phyloP scores from a whole-genome alignment of 139 green algal genomes.

The Pedinophyceae sp. region DNA sequence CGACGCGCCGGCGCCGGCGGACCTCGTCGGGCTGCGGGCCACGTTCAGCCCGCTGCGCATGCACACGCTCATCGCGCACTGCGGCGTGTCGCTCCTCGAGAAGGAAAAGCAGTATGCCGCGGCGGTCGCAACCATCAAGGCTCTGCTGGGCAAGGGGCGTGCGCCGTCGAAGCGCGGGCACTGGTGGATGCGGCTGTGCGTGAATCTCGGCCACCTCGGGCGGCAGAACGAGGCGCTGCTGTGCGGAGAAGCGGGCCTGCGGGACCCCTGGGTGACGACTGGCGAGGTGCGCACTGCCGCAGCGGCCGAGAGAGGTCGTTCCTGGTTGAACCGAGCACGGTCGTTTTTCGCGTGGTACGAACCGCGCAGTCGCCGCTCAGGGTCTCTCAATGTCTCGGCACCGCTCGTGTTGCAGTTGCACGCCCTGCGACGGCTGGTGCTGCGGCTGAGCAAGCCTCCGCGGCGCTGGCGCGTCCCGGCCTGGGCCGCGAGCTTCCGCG shows the following conservation, averaged over 20 bases:
- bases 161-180: slow-evolving; percentile 22
- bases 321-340: background rate
- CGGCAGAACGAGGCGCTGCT: slow-evolving; percentile 29
- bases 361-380: slow-evolving; percentile 37
- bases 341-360: background rate
- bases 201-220: slow-evolving; percentile 55
- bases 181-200: slow-evolving; percentile 62
- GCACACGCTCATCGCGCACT: no score
- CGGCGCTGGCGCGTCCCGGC: slow-evolving; percentile 43
- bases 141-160: slow-evolving; percentile 37
- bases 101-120: slow-evolving; percentile 32
- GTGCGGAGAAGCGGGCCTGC: no score
- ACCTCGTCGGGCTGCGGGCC: no score
- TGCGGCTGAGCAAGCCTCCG: slow-evolving; percentile 65
- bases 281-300: background rate
- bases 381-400: slow-evolving; percentile 46
- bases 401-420: slow-evolving; percentile 33
- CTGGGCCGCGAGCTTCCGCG: slow-evolving; percentile 26
- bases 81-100: slow-evolving; percentile 58
- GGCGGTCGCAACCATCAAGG: slow-evolving; percentile 35
- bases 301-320: slow-evolving; percentile 2
- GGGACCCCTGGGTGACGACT: background rate
- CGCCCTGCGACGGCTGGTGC: slow-evolving; percentile 46
- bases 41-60: no score
- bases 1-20: no score